Evolutionary conservation across 345 rosid genomes (phyloP), one percentile per base, ranked within the genome.

Genomic region (Corymbia maculata): DNA sequence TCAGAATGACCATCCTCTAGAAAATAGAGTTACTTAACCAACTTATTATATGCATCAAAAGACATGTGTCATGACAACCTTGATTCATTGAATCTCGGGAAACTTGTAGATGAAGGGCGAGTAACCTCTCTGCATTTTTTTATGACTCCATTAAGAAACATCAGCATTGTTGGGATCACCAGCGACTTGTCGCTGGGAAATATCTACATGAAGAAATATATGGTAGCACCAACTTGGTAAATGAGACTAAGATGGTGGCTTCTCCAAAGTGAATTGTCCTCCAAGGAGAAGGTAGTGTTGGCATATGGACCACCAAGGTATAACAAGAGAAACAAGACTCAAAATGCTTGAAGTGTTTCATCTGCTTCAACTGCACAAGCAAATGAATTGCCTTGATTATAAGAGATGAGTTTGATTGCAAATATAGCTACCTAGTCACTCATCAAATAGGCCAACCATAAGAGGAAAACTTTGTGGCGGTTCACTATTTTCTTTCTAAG

Each of bases 301-400:
- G 21, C 7, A 8, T 1, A 0, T 32, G 1, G 22, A 68, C 22
- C 0, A 1, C 3, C 5, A 30, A 30, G 0, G 2, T 68, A 44
- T 8, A 68, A 15, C 22, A 32, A 30, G 42, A 68, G 22, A 68
- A 32, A 16, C 7, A 44, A 68, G 9, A 12, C 19, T 22, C 22
- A 32, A 32, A 32, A 8, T 68, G 19, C 3, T 0, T 0, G 0
- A 16, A 32, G 5, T 8, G 12, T 6, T 8, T 22, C 45, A 16
- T 68, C 2, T 5, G 15, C 22, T 68, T 68, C 1, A 0, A 16
- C 19, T 32, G 45, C 79, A 32, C 44, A 8, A 16, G 11, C 24
- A 9, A 68, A 36, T 16, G 0, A 68, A 68, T 68, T 68, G 12
- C 26, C 47, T 70, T 70, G 21, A 7, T 36, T 17, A 36, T 9